Conservation (phyloP, 441 rosid genomes). For the Rhodomyrtus psidioides region DNA sequence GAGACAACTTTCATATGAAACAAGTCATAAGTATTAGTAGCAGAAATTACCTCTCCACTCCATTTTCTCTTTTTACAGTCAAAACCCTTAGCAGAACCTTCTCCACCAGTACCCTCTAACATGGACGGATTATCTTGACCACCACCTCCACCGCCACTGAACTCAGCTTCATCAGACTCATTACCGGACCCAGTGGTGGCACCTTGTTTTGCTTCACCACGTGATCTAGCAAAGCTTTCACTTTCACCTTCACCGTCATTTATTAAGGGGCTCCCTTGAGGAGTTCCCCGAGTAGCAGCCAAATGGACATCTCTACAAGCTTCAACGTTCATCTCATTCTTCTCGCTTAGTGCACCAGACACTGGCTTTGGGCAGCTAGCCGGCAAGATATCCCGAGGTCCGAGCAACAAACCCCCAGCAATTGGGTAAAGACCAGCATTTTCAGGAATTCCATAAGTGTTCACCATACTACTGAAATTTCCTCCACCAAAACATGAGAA, state of each 20-base stretch:
- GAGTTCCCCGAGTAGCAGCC: constrained; percentile 26
- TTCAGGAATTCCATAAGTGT: constrained; percentile 53
- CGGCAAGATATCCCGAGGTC: constrained; percentile 30
- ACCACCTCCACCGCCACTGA: constrained; percentile 44
- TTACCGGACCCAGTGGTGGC: constrained; percentile 61
- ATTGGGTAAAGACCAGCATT: constrained; percentile 47
- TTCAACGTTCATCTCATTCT: constrained; percentile 36
- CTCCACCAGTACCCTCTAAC: constrained; percentile 39
- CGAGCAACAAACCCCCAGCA: constrained; percentile 43
- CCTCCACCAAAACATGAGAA: constrained; percentile 79
- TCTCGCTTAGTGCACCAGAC: constrained; percentile 38
- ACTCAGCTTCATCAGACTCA: constrained; percentile 81
- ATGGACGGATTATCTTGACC: constrained; percentile 41
- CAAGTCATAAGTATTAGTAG: background rate
- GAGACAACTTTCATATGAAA: background rate
- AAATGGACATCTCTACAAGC: constrained; percentile 42
- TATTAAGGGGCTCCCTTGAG: constrained; percentile 35
- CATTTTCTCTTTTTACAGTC: constrained; percentile 74
- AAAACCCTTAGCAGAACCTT: constrained; percentile 41
- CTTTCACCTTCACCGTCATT: constrained; percentile 33
- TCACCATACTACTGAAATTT: constrained; percentile 62
- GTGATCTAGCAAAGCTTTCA: constrained; percentile 40
- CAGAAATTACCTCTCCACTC: constrained; percentile 41
- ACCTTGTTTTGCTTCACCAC: constrained; percentile 52
- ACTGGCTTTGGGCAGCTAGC: constrained; percentile 29